A percentile compares a stretch with the other conserved stretches of the same genome.
phyloP scores from a whole-genome alignment of 345 rosid genomes.

The Lepidium sativum region DNA sequence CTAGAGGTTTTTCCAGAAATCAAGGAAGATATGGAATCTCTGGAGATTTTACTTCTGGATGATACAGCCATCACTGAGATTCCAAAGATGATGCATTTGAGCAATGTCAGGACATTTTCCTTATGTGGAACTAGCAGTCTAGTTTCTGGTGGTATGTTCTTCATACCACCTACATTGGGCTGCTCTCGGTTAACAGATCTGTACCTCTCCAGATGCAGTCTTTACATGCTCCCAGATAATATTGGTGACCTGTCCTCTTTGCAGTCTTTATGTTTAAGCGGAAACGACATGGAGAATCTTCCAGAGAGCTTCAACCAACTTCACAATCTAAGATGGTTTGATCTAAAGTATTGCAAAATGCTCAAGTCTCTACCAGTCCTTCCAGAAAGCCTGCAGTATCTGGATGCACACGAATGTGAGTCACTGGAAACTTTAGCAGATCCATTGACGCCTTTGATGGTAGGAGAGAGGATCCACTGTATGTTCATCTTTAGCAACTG shows the following conservation, averaged over 20 bases:
- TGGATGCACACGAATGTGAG: conserved; percentile 21
- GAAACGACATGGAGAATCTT: conserved; percentile 21
- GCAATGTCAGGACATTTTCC: conserved; percentile 18
- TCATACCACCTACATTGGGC: conserved; percentile 13
- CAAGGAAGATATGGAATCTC: conserved; percentile 23
- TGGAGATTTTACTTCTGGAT: conserved; percentile 14
- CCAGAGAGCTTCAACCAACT: conserved; percentile 22
- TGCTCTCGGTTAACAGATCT: conserved; percentile 16
- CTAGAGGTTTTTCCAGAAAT: conserved; percentile 22
- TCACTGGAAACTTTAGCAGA: conserved; percentile 18
- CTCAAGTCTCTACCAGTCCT: conserved; percentile 27
- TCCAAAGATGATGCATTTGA: conserved; percentile 11
- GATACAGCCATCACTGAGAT: conserved; percentile 24
- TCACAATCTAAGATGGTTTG: conserved; percentile 11
- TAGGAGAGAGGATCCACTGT: conserved; percentile 13
- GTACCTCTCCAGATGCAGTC: conserved; percentile 16
- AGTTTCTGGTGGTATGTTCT: conserved; percentile 1
- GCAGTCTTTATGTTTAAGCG: conserved; percentile 9
- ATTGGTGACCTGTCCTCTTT: conserved; percentile 1
- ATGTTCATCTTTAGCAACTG: conserved; percentile 28
- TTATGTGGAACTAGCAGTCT: conserved; percentile 15
- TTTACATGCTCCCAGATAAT: conserved; percentile 8
- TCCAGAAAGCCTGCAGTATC: conserved; percentile 9
- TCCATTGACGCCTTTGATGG: conserved; percentile 13
- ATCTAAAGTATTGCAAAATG: conserved; percentile 21